phyloP scores from a whole-genome alignment of 139 green algal species.

The Gonium pectorale region DNA sequence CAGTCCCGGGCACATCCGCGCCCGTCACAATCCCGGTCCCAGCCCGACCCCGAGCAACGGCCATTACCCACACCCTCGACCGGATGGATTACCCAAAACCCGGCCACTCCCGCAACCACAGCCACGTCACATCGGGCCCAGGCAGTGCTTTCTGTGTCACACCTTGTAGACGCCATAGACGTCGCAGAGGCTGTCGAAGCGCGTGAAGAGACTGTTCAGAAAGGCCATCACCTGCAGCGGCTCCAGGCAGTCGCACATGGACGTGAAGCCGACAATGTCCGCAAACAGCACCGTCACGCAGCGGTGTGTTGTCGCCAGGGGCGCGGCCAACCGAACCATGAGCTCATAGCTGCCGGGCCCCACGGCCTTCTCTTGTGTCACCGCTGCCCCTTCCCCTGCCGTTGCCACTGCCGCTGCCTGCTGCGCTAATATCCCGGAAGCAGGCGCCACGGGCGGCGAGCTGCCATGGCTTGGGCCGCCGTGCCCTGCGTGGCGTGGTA shows the following conservation, averaged over 20 bases:
- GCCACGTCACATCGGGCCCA: background rate
- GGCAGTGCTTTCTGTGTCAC: no score
- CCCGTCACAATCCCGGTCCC: background rate
- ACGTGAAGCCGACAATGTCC: slow-evolving; percentile 36
- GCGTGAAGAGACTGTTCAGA: slow-evolving; percentile 28
- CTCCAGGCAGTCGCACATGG: slow-evolving; percentile 4
- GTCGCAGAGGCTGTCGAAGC: slow-evolving; percentile 17
- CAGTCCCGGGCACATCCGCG: background rate
- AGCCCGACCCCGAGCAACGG: background rate
- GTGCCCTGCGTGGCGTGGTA: no score
- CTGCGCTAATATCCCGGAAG: no score
- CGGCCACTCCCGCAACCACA: background rate
- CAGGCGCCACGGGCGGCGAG: no score
- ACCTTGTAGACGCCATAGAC: slow-evolving; percentile 34
- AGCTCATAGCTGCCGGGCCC: no score
- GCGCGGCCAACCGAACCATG: no score
- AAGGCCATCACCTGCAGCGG: slow-evolving; percentile 30
- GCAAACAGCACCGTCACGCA: no score
- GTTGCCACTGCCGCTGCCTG: no score
- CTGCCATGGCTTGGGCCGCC: no score
- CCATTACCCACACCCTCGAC: background rate
- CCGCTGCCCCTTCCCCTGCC: no score
- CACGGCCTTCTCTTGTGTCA: no score
- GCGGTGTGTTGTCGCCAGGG: no score
- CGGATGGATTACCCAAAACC: background rate